A percentile compares a stretch with the other conserved stretches of the same genome.
phyloP scores from a whole-genome alignment of 1,284 basidiomycete genomes.

The Trametes polyzona region DNA sequence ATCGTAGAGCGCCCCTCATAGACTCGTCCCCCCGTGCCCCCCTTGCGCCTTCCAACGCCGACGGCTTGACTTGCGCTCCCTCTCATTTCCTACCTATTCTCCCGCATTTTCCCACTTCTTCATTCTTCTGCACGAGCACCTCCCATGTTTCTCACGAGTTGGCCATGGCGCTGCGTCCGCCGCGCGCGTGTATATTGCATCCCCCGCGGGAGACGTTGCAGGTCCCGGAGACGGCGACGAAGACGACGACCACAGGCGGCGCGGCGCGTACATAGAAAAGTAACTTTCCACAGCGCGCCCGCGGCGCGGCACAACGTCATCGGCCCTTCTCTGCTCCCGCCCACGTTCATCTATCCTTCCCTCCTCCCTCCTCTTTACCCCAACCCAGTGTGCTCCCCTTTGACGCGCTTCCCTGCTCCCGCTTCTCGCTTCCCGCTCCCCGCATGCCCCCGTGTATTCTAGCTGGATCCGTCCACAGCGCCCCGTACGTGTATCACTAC shows the following conservation, averaged over 20 bases:
- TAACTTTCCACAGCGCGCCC: constrained; percentile 15
- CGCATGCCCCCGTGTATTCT: constrained; percentile 17
- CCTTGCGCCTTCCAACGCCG: neutral
- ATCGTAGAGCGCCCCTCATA: constrained; percentile 11
- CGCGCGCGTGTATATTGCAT: constrained; percentile 11
- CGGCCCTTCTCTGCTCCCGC: neutral
- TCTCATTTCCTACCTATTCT: neutral
- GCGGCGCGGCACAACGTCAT: constrained; percentile 15
- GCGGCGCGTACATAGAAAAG: constrained; percentile 19
- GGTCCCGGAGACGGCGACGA: no score
- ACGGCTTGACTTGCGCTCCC: neutral
- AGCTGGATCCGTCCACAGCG: constrained; percentile 8
- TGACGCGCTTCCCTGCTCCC: neutral
- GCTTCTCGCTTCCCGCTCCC: neutral
- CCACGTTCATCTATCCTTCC: neutral
- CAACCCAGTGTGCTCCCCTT: neutral
- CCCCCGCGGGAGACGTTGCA: no score
- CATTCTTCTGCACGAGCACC: neutral
- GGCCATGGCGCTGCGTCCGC: constrained; percentile 15
- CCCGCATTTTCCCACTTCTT: neutral
- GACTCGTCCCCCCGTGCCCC: neutral
- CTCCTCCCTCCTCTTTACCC: neutral
- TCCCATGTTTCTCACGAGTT: constrained; percentile 7
- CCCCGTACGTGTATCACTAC: constrained; percentile 24
- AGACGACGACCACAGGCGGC: constrained; percentile 3